Percentiles rank a stretch among this genome's conserved stretches.
Evolutionary conservation across 2,329 filamentous ascomycete genomes (phyloP).

Genomic region (Penicillium carneum): DNA sequence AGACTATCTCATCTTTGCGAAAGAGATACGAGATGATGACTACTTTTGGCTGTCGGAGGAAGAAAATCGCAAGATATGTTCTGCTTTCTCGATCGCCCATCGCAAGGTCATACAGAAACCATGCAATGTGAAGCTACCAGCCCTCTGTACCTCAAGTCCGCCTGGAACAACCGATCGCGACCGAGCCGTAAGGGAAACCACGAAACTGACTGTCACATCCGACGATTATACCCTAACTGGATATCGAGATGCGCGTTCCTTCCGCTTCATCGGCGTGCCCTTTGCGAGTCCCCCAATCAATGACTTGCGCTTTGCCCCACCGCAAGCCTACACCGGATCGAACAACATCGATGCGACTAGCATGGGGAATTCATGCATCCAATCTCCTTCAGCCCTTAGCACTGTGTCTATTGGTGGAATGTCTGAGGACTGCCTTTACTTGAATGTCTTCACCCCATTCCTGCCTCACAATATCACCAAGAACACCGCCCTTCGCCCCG

Average conservation of each 20-base stretch:
- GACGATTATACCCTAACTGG: constrained; percentile 34
- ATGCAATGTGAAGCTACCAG: constrained; percentile 29
- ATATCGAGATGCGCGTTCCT: constrained; percentile 41
- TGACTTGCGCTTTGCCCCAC: constrained; percentile 53
- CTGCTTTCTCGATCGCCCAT: constrained; percentile 28
- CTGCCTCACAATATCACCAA: constrained; percentile 31
- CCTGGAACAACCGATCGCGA: constrained; percentile 33
- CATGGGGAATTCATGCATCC: constrained; percentile 32
- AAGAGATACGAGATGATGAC: constrained; percentile 21
- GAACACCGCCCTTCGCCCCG: constrained; percentile 27
- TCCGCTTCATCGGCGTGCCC: constrained; percentile 56
- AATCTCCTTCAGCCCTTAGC: constrained; percentile 27
- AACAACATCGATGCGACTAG: constrained; percentile 43
- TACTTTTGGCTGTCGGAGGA: constrained; percentile 29
- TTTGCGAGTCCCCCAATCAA: constrained; percentile 57
- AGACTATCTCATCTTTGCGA: constrained; percentile 31
- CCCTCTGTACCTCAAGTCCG: constrained; percentile 34
- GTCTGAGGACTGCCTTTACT: constrained; percentile 47
- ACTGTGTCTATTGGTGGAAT: constrained; percentile 25
- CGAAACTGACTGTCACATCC: constrained; percentile 30
- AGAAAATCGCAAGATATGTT: constrained; percentile 16
- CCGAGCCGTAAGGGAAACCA: constrained; percentile 21
- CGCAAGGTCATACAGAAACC: constrained; percentile 19
- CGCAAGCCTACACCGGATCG: constrained; percentile 39
- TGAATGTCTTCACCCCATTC: constrained; percentile 47